Evolutionary conservation across 2,329 filamentous ascomycete genomes (phyloP), one percentile per base, ranked within the genome.

Genomic region (Stenocarpella maydis): DNA sequence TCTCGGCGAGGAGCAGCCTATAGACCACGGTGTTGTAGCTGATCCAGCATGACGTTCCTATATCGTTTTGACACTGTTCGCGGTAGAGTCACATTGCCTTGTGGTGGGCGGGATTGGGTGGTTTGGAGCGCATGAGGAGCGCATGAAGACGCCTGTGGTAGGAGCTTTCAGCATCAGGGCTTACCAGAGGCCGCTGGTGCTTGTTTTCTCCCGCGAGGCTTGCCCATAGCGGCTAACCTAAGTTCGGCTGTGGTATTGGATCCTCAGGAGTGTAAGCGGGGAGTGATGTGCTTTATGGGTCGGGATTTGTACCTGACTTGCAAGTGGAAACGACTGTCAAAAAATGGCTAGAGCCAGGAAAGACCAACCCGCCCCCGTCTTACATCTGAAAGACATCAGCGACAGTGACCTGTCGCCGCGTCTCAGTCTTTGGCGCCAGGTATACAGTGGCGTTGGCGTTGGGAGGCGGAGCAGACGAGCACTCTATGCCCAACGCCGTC

Each of bases 21-120:
- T 12, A 28, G 34, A 37, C 28, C 21, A 28, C 41, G 43, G 26
- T 3, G 21, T 17, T 41, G 19, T 34, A 26, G 21, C 28, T 24
- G 41, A 17, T 49, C 31, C n/a, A 31, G 64, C 26, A n/a, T 21
- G 21, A 26, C 39, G 52, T n/a, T 31, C n/a, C 31, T 24, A 21
- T 26, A 41, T 58, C 41, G 21, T 1, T 12, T 50, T 37, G 52
- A 37, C n/a, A 31, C 19, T 58, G 53, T 28, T 50, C 28, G 52
- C 34, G 24, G 50, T 31, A 58, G 34, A 49, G 47, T 55, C 24
- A 34, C 45, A 65, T 31, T 47, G 41, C 26, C 41, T 26, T 43
- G 24, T 12, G 43, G n/a, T 64, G 52, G 52, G 39, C 58, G 26
- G 39, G 34, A 68, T 65, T 43, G 50, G 52, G 37, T 17, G 41